A percentile compares a stretch with the other conserved stretches of the same genome.
Evolutionary conservation across 2,329 filamentous ascomycete species (phyloP).

Genomic region (Beauveria rudraprayagi): DNA sequence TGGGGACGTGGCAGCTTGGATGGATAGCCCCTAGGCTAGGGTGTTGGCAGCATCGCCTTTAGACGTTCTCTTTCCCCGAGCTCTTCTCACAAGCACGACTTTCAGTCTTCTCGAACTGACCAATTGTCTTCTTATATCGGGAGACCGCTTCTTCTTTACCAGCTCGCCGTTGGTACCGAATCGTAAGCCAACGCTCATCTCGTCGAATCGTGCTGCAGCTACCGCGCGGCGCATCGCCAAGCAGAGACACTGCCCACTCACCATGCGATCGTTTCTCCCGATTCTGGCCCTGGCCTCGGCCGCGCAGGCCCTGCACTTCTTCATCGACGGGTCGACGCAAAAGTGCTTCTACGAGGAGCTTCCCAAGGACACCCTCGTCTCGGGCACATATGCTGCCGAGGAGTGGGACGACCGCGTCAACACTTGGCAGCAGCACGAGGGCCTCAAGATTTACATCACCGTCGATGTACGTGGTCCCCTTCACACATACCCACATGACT

Average conservation of each 20-base stretch:
- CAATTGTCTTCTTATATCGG: not conserved
- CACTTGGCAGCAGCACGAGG: constrained; percentile 63
- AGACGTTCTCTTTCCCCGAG: not conserved
- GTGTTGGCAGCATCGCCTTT: not conserved
- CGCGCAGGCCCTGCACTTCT: constrained; percentile 88
- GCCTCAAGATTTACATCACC: constrained; percentile 78
- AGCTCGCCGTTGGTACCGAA: constrained; percentile 1
- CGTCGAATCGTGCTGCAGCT: not conserved
- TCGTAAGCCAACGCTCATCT: not conserved
- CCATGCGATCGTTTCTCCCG: constrained; percentile 56
- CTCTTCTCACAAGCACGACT: not conserved
- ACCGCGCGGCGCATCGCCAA: not conserved
- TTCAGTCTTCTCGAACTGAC: not conserved
- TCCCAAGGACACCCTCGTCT: constrained; percentile 92
- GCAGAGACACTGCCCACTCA: constrained; percentile 5
- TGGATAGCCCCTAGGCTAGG: constrained; percentile 7
- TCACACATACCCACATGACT: not conserved
- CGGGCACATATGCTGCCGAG: constrained; percentile 83
- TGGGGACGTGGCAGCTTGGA: constrained; percentile 46
- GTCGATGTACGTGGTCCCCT: constrained; percentile 57
- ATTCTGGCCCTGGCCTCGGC: constrained; percentile 57
- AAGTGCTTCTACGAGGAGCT: constrained; percentile 99
- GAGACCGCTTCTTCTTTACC: not conserved
- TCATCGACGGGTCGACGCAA: constrained; percentile 73
- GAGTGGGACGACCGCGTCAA: constrained; percentile 67